Percentiles rank a stretch among this genome's conserved stretches.
Conservation (phyloP, 257 asterid genomes). For the Coffea eugenioides region DNA sequence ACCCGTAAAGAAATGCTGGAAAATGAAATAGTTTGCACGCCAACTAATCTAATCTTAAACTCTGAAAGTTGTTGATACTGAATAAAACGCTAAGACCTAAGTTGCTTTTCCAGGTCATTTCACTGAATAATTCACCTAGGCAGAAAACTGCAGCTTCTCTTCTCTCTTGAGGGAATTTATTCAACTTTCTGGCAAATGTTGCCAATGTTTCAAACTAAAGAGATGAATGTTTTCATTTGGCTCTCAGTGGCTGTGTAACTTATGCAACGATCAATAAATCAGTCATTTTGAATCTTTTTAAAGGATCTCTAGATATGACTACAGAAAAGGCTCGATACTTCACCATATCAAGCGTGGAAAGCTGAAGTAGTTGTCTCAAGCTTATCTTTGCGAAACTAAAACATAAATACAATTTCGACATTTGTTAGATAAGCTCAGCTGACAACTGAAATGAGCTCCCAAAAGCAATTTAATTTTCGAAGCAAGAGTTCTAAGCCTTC, state of each 20-base stretch:
- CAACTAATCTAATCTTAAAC: neutral
- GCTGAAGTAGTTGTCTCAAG: neutral
- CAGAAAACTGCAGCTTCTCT: neutral
- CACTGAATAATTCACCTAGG: neutral
- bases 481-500: too few species aligned
- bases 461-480: neutral
- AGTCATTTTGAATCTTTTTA: neutral
- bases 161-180: neutral
- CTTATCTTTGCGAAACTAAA: neutral
- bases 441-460: neutral
- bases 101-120: neutral
- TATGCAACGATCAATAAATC: neutral
- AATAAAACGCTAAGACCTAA: neutral
- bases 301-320: neutral
- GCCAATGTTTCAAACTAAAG: neutral
- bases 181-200: neutral
- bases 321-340: neutral
- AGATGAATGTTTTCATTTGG: neutral
- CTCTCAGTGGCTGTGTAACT: neutral
- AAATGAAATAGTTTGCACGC: neutral
- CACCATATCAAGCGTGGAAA: neutral
- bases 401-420: neutral
- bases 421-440: neutral
- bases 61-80: neutral
- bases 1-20: neutral